Conservation (phyloP, 306 rosid species). For the Hylodesmum podocarpum region DNA sequence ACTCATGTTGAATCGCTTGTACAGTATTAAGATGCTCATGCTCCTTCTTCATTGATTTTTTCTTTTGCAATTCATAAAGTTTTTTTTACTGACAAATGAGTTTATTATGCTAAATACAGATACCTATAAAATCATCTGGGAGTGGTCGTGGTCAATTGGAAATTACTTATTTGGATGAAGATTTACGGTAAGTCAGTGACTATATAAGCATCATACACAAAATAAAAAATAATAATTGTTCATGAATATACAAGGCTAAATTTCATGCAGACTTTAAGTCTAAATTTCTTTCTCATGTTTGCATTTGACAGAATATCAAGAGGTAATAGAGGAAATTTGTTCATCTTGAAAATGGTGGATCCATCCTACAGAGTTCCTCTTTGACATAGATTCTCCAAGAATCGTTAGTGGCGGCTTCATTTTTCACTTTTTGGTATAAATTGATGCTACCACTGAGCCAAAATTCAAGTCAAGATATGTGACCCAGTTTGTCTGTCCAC, state of each 20-base stretch:
- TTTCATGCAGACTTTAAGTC: background rate
- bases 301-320: conserved; percentile 68
- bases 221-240: background rate
- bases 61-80: background rate
- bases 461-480: conserved; percentile 1
- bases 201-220: background rate
- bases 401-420: background rate
- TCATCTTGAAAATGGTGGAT: conserved; percentile 83
- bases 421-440: background rate
- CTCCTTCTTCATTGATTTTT: background rate
- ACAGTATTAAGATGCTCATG: background rate
- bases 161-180: conserved; percentile 84
- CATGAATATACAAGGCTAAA: background rate
- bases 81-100: background rate
- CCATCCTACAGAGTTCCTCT: conserved; percentile 78
- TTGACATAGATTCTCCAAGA: conserved; percentile 35
- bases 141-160: conserved; percentile 85
- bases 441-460: background rate
- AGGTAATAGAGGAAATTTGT: conserved; percentile 83
- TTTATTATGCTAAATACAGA: conserved; percentile 44
- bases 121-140: conserved; percentile 79
- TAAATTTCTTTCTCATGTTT: conserved; percentile 4
- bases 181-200: conserved; percentile 55
- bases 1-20: background rate
- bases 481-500: background rate